Conservation (phyloP, 495 filamentous ascomycete species). For the Hypoxylon crocopeplum region DNA sequence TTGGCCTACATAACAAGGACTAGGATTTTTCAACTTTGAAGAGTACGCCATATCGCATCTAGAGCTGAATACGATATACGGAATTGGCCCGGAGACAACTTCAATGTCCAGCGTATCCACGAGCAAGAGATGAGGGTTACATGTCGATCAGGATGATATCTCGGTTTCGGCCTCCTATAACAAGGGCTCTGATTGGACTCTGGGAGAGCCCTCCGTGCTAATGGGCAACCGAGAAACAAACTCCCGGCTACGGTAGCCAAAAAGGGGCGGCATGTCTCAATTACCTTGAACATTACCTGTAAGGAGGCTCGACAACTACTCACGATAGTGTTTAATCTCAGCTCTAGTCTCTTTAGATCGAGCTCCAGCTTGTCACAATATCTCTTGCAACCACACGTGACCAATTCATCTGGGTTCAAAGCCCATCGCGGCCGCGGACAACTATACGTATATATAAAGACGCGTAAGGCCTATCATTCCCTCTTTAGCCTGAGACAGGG, state of each 20-base stretch:
- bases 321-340: no score
- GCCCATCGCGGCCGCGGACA: neutral
- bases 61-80: no score
- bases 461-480: constrained; percentile 1
- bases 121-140: neutral
- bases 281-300: neutral
- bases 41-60: no score
- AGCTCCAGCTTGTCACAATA: no score
- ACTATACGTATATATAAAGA: constrained; percentile 3
- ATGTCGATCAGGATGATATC: constrained; percentile 23
- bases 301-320: no score
- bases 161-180: neutral
- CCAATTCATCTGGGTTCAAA: no score
- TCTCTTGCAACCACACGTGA: no score
- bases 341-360: no score
- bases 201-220: constrained; percentile 11
- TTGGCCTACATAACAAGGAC: no score
- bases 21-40: no score
- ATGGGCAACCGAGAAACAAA: neutral
- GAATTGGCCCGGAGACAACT: no score
- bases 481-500: constrained; percentile 24
- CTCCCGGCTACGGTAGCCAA: neutral
- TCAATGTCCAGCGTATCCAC: no score
- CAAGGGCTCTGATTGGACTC: constrained; percentile 3
- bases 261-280: neutral